Conservation (phyloP, 148 eudicot genomes). For the Nepenthes gracilis region DNA sequence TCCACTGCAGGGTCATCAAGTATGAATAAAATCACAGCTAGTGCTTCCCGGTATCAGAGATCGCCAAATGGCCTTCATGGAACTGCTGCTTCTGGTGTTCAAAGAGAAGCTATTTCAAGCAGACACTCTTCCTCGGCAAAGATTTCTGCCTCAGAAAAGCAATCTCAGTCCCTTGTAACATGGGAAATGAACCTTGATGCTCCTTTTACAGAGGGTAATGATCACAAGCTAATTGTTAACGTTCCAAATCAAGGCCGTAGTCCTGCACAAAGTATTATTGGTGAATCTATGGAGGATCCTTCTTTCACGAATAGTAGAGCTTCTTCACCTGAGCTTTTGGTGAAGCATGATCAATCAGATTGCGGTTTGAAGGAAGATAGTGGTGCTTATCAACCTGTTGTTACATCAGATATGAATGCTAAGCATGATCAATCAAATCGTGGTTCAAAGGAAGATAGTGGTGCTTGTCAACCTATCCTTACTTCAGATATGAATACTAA, state of each 20-base stretch:
- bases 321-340: slow-evolving; percentile 23
- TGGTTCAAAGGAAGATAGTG: slow-evolving; percentile 10
- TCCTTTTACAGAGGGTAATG: slow-evolving; percentile 21
- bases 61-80: slow-evolving; percentile 34
- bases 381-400: slow-evolving; percentile 9
- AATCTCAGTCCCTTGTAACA: slow-evolving; percentile 3
- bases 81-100: slow-evolving; percentile 23
- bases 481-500: slow-evolving; percentile 25
- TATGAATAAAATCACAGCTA: slow-evolving; percentile 31
- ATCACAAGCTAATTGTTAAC: slow-evolving; percentile 34
- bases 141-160: slow-evolving; percentile 33
- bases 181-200: slow-evolving; percentile 24
- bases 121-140: slow-evolving; percentile 20
- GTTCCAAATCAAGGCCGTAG: slow-evolving; percentile 35
- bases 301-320: slow-evolving; percentile 19
- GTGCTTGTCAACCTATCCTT: slow-evolving; percentile 7
- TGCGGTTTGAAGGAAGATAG: slow-evolving; percentile 9
- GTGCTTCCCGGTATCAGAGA: slow-evolving; percentile 46
- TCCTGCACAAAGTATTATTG: slow-evolving; percentile 26
- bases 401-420: slow-evolving; percentile 19
- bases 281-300: slow-evolving; percentile 24
- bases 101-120: slow-evolving; percentile 19
- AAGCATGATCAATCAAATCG: slow-evolving; percentile 20
- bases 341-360: slow-evolving; percentile 20
- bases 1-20: slow-evolving; percentile 39